Conservation (phyloP, 345 rosid species). For the Populus euphratica region DNA sequence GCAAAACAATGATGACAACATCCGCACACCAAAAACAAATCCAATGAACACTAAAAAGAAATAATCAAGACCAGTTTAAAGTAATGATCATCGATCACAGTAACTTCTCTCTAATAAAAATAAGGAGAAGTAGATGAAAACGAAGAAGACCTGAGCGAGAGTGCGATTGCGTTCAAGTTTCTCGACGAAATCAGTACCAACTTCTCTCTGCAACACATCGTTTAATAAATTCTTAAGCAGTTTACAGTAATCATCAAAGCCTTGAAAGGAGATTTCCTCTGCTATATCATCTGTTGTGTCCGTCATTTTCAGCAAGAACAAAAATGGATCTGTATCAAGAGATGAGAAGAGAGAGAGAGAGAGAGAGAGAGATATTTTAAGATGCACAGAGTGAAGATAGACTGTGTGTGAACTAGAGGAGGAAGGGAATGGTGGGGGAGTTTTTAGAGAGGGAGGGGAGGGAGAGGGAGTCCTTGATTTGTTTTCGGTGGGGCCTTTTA, state of each 20-base stretch:
- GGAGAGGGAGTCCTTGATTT: background rate
- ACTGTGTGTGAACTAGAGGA: background rate
- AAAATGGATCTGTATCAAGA: background rate
- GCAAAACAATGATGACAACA: background rate
- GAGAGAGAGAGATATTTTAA: background rate
- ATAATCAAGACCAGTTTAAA: background rate
- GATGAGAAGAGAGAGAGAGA: background rate
- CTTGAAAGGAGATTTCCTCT: constrained; percentile 87
- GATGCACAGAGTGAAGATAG: background rate
- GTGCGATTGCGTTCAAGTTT: constrained; percentile 66
- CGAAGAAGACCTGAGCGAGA: constrained; percentile 67
- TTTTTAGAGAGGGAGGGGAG: background rate
- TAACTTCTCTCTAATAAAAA: background rate
- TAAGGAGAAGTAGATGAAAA: background rate
- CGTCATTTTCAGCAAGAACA: constrained; percentile 50
- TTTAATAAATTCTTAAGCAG: constrained; percentile 76
- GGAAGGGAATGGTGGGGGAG: background rate
- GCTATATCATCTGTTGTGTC: constrained; percentile 95
- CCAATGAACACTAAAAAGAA: background rate
- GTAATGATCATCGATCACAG: background rate
- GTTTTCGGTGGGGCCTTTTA: background rate
- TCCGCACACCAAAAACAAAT: background rate
- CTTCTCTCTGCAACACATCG: constrained; percentile 83
- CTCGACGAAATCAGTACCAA: constrained; percentile 57
- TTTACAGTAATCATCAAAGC: constrained; percentile 91